Base-by-base conservation (phyloP, 2,329 filamentous ascomycete species). In the Allantophomopsis lycopodina region DNA sequence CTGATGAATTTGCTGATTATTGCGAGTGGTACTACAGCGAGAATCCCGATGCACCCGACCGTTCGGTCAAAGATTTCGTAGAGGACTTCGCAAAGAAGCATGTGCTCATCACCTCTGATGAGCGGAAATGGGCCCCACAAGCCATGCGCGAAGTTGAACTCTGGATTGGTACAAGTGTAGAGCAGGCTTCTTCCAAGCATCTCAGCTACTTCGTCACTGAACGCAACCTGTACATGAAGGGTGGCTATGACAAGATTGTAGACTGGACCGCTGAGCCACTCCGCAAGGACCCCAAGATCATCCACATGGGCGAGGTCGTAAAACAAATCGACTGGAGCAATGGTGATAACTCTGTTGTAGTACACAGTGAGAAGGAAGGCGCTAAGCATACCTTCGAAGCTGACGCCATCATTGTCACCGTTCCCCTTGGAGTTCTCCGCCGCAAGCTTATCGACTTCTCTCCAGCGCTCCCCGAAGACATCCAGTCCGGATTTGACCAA, bases 221-320 rank as follows among this genome's bases (percentile, higher is more conserved):
- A 48, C 50, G 61, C 38, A 64, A 64, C 46, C 50, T 64, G 31
- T 63, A 64, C 48, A 63, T 64, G 60, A 62, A 62, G 47, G 61
- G 60, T 31, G 61, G 61, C n/a, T 64, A 64, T 42, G 61, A 64
- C 44, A 57, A 54, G 36, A 60, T 64, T 21, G 55, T 64, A 18
- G 50, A 62, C 30, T 64, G 61, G 61, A 58, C 54, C 23, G 57
- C 60, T 12, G 48, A 58, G 38, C 53, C 57, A 12, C 54, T 64
- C 32, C 48, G 48, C 32, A 42, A 48, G n/a, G 50, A 57, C 35
- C 53, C 59, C 3, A 50, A 53, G 16, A 59, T 51, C 13, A 55
- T 63, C 18, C 52, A 51, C n/a, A 49, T 63, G 20, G 57, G 59
- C 33, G 57, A 60, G 35, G 46, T 50, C 7, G 61, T 63, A n/a